These are phyloP conservation scores for Aeminium ludgeri DNA, from an alignment of 495 filamentous ascomycete genomes.

Conservation along the genomic window DNA sequence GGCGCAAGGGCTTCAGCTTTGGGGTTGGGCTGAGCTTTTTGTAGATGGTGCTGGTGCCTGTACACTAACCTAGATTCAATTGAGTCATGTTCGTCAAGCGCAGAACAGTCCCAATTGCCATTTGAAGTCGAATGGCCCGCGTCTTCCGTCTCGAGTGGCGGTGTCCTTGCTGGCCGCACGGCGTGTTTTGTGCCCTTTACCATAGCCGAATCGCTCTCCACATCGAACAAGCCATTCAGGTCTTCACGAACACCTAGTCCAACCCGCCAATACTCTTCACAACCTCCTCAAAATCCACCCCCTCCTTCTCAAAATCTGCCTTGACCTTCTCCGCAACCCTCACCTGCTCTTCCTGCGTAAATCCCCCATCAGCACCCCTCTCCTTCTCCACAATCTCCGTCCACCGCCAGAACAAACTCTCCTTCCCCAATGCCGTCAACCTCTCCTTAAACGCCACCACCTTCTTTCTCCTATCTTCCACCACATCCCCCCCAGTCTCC, in stretches of 20 bases:
- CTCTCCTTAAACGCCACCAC: constrained; percentile 50
- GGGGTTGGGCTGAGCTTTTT: constrained; percentile 89
- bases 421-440: constrained; percentile 55
- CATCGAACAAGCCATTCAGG: no score
- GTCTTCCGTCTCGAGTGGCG: no score
- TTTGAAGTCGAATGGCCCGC: no score
- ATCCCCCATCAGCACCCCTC: constrained; percentile 53
- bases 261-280: constrained; percentile 55
- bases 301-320: constrained; percentile 52
- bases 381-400: constrained; percentile 75
- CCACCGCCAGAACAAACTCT: constrained; percentile 70
- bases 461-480: constrained; percentile 32
- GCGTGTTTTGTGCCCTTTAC: no score
- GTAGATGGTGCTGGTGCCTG: constrained; percentile 28
- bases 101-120: no score
- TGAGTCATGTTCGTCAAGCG: no score
- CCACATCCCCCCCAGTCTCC: constrained; percentile 19
- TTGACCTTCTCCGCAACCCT: constrained; percentile 37
- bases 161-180: no score
- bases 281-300: constrained; percentile 61
- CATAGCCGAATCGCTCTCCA: neutral
- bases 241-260: no score
- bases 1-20: constrained; percentile 77
- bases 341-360: constrained; percentile 49
- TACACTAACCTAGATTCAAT: no score